phyloP scores from a whole-genome alignment of 306 rosid species.

The Dalbergia oliveri region DNA sequence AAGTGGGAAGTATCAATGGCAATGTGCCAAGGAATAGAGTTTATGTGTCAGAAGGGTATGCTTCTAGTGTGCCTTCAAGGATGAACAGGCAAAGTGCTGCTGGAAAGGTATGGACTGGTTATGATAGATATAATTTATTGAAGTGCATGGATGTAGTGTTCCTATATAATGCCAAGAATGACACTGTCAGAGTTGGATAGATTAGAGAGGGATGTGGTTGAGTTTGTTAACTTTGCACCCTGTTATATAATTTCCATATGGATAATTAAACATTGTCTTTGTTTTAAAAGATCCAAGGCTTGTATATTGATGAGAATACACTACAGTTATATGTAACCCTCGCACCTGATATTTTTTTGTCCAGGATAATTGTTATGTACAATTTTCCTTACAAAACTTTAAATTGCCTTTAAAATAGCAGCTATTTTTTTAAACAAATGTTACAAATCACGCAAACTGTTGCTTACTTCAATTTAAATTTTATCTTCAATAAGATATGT shows the following conservation, averaged over 20 bases:
- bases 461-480: neutral
- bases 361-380: neutral
- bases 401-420: neutral
- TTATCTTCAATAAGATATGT: conserved; percentile 11
- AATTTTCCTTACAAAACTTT: neutral
- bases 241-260: conserved; percentile 21
- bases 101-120: conserved; percentile 63
- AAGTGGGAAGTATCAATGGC: conserved; percentile 84
- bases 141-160: conserved; percentile 20
- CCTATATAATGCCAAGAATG: neutral
- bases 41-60: conserved; percentile 78
- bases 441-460: conserved; percentile 1
- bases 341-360: neutral
- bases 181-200: conserved; percentile 1
- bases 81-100: conserved; percentile 60
- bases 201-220: conserved; percentile 4
- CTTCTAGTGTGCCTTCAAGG: conserved; percentile 77
- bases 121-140: conserved; percentile 8
- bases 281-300: neutral
- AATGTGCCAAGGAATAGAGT: conserved; percentile 57
- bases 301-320: neutral
- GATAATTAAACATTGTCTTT: neutral
- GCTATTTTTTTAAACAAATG: neutral
- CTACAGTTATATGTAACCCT: neutral
- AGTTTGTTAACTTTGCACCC: conserved; percentile 3